phyloP scores from a whole-genome alignment of 352 stramenopile genomes.

The Pythium aphanidermatum region DNA sequence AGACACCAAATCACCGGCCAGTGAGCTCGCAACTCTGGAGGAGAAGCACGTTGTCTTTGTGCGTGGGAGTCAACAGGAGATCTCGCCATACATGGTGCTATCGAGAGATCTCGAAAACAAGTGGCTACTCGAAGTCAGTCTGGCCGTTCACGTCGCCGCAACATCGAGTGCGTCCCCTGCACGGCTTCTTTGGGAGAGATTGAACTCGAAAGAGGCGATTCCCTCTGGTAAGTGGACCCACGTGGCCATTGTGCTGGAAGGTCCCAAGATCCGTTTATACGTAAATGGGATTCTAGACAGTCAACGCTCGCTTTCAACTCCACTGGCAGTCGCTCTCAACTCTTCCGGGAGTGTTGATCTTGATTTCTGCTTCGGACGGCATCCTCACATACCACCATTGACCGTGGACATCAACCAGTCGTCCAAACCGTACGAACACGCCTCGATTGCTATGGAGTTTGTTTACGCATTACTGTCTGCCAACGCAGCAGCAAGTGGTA shows the following conservation, averaged over 20 bases:
- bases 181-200: constrained; percentile 36
- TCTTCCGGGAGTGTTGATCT: constrained; percentile 32
- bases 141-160: constrained; percentile 18
- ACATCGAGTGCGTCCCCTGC: neutral
- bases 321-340: constrained; percentile 24
- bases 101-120: constrained; percentile 31
- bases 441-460: constrained; percentile 10
- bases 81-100: constrained; percentile 56
- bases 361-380: constrained; percentile 50
- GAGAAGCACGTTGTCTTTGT: constrained; percentile 64
- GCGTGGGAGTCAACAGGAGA: constrained; percentile 53
- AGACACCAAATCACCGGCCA: neutral
- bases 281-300: constrained; percentile 86
- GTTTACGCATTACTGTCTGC: constrained; percentile 6
- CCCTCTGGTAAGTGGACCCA: constrained; percentile 70
- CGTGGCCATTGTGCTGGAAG: constrained; percentile 82
- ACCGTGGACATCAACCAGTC: too few relatives aligned
- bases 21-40: neutral
- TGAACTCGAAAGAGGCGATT: constrained; percentile 75
- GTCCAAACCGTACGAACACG: too few relatives aligned
- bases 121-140: constrained; percentile 55
- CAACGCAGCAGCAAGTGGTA: neutral
- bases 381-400: neutral
- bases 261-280: constrained; percentile 84
- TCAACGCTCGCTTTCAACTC: constrained; percentile 53